Evolutionary conservation across 2,329 filamentous ascomycete species (phyloP), one percentile per base, ranked within the genome.

Genomic region (Penicillium polonicum): DNA sequence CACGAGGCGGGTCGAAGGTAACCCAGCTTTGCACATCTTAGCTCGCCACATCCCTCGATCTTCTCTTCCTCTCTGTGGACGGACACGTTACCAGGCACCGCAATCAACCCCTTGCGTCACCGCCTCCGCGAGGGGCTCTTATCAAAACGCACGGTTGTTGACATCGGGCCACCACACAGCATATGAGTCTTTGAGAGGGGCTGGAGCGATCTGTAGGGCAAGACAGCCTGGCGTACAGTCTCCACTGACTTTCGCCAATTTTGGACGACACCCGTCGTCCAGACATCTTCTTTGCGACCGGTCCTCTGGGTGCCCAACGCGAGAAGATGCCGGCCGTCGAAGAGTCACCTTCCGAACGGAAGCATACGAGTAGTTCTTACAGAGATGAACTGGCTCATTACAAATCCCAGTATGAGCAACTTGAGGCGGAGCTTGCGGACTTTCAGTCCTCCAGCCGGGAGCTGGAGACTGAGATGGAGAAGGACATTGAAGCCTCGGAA

Each of bases 371-470:
- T 48, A 72, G 73, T 36, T 75, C 76, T 10, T 65, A 75, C 44
- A 88, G 92, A 71, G 90, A 94, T 71, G 89, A 92, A 60, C 82
- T 99, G 52, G 84, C 88, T 58, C 97, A 94, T 84, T 99, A 97
- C 85, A 99, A 99, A 81, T 79, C 86, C 53, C 93, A 97, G 75
- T 97, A 97, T 79, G 92, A 95, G 77, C 87, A 91, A 72, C 84
- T 99, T 38, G 94, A 97, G 77, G 82, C 87, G 52, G 94, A 99
- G 76, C 85, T 99, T 60, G 85, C 90, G 61, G 94, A 99, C 70
- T 99, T 99, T 74, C 91, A 96, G 71, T 84, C 91, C 57, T 96
- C 92, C 54, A 97, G 92, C 76, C 90, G 91, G 74, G 94, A 97
- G 75, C 83, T 99, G 31, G 94, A 99, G 76, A 86, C 89, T 48